phyloP scores from a whole-genome alignment of 352 stramenopile genomes.

The Pythium guiyangense region DNA sequence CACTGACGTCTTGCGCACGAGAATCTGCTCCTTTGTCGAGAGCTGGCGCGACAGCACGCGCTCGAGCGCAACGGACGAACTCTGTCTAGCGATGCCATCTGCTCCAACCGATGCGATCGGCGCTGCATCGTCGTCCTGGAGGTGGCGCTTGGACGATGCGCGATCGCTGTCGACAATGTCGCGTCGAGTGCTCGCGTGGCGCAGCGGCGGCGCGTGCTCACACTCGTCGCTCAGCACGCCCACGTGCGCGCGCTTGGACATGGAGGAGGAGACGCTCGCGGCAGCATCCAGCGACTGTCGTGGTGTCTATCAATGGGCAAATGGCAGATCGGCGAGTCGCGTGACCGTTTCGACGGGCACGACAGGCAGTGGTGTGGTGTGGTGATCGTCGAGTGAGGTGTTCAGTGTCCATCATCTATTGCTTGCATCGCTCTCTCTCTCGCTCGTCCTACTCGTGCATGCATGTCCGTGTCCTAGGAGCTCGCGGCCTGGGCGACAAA shows the following conservation, averaged over 20 bases:
- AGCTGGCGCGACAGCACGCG: conserved; percentile 14
- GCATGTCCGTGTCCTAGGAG: conserved; percentile 6
- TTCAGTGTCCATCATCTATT: too few relatives aligned
- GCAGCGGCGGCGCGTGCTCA: not conserved
- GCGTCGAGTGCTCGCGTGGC: not conserved
- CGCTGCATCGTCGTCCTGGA: not conserved
- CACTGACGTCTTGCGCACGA: conserved; percentile 45
- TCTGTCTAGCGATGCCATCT: not conserved
- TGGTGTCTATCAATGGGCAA: not conserved
- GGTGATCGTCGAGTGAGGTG: too few relatives aligned
- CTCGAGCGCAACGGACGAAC: not conserved
- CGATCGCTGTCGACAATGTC: not conserved
- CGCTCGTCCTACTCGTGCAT: conserved; percentile 2
- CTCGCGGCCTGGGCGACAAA: conserved; percentile 82
- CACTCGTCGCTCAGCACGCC: conserved; percentile 3
- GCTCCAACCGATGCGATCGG: not conserved
- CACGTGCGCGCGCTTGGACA: conserved; percentile 8
- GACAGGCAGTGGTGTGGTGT: too few relatives aligned
- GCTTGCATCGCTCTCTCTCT: not conserved
- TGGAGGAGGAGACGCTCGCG: not conserved
- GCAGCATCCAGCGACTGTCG: conserved; percentile 1
- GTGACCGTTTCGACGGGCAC: too few relatives aligned
- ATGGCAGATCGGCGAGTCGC: too few relatives aligned
- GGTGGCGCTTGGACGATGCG: not conserved
- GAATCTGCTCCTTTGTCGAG: conserved; percentile 32